phyloP scores from a whole-genome alignment of 371 early-diverging fungal genomes.

The Sporodiniella umbellata region DNA sequence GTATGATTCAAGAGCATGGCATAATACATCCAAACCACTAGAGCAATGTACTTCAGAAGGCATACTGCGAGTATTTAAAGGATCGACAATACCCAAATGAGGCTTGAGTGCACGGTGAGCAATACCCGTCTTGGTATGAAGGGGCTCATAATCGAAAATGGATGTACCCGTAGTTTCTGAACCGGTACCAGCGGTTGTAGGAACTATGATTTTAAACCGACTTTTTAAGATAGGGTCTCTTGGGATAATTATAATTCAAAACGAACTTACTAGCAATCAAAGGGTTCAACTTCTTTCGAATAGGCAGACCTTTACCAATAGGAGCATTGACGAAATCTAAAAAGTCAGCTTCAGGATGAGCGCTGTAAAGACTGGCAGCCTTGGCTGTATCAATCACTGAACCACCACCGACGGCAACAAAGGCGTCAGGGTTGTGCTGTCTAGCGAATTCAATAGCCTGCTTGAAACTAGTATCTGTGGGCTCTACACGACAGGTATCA shows the following conservation, averaged over 20 bases:
- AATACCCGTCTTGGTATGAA: constrained; percentile 88
- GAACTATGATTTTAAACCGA: constrained; percentile 37
- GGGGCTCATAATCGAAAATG: constrained; percentile 86
- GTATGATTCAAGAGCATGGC: constrained; percentile 89
- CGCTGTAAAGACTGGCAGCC: constrained; percentile 84
- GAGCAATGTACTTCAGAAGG: constrained; percentile 82
- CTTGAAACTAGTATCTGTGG: constrained; percentile 76
- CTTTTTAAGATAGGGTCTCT: no score
- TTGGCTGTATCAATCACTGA: constrained; percentile 91
- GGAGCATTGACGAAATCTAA: constrained; percentile 93
- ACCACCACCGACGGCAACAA: constrained; percentile 94
- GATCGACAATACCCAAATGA: constrained; percentile 84
- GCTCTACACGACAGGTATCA: constrained; percentile 81
- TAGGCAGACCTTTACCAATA: constrained; percentile 82
- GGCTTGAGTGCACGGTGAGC: constrained; percentile 86
- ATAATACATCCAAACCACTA: constrained; percentile 87
- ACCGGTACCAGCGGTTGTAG: constrained; percentile 87
- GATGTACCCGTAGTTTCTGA: constrained; percentile 89
- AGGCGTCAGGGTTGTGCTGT: constrained; percentile 71
- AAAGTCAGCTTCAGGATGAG: constrained; percentile 81
- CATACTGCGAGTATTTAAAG: constrained; percentile 84
- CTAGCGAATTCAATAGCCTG: constrained; percentile 81
- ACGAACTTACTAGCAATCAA: constrained; percentile 68
- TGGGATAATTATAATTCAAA: not conserved
- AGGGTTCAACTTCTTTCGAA: constrained; percentile 72